Evolutionary conservation across 805 yeast genomes (phyloP), one percentile per base, ranked within the genome.

Genomic region (Candida caryicola): DNA sequence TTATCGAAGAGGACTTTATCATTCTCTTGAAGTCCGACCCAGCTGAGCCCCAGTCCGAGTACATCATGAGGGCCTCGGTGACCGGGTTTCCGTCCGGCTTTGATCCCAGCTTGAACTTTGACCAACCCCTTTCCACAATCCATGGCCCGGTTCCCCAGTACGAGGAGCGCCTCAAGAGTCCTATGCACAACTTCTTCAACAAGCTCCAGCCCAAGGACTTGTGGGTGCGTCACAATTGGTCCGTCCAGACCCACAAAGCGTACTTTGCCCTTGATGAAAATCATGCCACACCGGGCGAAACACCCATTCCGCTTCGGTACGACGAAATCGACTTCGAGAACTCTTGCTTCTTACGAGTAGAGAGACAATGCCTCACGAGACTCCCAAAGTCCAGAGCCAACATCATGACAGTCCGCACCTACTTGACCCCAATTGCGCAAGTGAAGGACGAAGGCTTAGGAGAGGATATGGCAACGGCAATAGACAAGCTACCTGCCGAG

Each of bases 61-160:
- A 82, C 52, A 64, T 72, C 18, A 55, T 81, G 30, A 65, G 81
- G 36, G 80, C 79, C 0, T 77, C 79, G 5, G 62, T 74, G 3
- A 72, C 80, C 17, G 78, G 80, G 5, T 82, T 81, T 48, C 87
- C 91, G 1, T 77, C 82, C 1, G 91, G 91, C 2, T 85, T 85
- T 57, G 78, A 79, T 51, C 90, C 91, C 4, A 58, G 69, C 4
- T 60, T 54, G 7, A 72, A 76, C 45, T 68, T 76, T 44, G 64
- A 79, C 50, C 59, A 67, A 47, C 79, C 82, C 2, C 59, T 85
- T 28, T 74, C 85, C 0, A 62, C 55, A 33, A 74, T 85, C 42
- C 95, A 85, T 52, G 72, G 62, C 2, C 90, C 90, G 0, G 90
- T 85, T 2, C 95, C 93, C 0, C 76, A 74, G 42, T 85, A 85